Evolutionary conservation across 805 yeast genomes (phyloP), one percentile per base, ranked within the genome.

Genomic region (Ogataea pignaliae): DNA sequence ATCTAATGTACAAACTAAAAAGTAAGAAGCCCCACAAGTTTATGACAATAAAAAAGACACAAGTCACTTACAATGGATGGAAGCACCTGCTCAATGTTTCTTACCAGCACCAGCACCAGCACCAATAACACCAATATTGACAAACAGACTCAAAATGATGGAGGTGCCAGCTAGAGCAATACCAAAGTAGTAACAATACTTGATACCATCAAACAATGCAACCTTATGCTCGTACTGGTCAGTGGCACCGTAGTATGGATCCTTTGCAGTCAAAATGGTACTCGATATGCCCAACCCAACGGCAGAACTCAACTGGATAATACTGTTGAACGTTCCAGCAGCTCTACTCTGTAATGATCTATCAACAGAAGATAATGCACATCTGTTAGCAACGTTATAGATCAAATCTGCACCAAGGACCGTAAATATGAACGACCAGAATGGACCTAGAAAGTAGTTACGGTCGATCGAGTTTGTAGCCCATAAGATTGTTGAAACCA

Each of bases 391-490:
- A 9, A 75, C 73, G 48, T 74, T 74, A 50, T 69, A 75, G 13
- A 69, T 56, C 5, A 75, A 51, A 54, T 75, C 79, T 0, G 77
- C 77, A 0, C 78, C 78, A 13, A 74, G 34, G 29, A 72, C 76
- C 0, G 66, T 55, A 26, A 69, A 50, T 12, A 63, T 52, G 40
- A 68, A 63, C 0, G 75, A 66, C 57, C 73, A 72, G 44, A 75
- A 72, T 16, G 78, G 74, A 14, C 75, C 71, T 5, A 69, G 55
- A 63, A 74, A 75, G 50, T 70, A 75, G 34, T 58, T 56, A 30
- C 69, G 50, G 29, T 60, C 48, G 1, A 61, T 59, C 3, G 61
- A 48, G 46, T 64, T 56, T 1, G 76, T 68, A 0, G 70, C 67
- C 78, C 78, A 73, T 10, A 73, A 53, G 16, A 73, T 56, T 7